phyloP scores from a whole-genome alignment of 306 rosid species.

The Pterocarpus macrocarpus region DNA sequence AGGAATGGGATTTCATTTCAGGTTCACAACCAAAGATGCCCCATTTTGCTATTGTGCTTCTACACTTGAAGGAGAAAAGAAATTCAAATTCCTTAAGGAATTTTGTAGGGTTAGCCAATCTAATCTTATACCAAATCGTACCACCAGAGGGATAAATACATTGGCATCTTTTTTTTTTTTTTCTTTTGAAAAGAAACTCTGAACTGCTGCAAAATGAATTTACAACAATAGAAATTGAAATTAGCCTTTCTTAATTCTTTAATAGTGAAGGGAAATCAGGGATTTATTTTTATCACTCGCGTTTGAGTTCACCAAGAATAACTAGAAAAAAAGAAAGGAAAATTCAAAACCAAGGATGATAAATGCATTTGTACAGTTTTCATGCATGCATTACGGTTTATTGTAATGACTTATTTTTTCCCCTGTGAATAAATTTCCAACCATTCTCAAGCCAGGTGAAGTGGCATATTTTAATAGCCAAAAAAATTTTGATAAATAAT shows the following conservation, averaged over 20 bases:
- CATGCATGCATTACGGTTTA: conserved; percentile 24
- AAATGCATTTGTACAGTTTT: conserved; percentile 13
- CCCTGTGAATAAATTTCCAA: no score
- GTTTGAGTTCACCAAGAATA: conserved; percentile 22
- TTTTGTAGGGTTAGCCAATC: no score
- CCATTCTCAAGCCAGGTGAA: neutral
- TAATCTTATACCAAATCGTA: no score
- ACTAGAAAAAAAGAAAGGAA: neutral
- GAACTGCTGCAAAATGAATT: conserved; percentile 6
- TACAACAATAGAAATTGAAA: conserved; percentile 1
- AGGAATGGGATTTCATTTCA: no score
- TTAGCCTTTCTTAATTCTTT: conserved; percentile 3
- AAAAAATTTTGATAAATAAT: neutral
- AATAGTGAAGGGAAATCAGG: neutral
- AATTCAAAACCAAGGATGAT: neutral
- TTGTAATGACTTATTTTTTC: neutral
- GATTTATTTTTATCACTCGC: neutral
- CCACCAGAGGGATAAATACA: neutral
- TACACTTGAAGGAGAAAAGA: no score
- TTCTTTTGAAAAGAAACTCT: neutral
- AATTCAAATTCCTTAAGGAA: no score
- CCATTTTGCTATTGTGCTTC: no score
- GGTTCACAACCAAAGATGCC: no score
- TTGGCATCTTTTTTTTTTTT: neutral
- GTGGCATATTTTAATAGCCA: neutral